These are phyloP conservation scores for Nelumbo lutea DNA, from an alignment of 164 flowering plant species.

Conservation along the genomic window DNA sequence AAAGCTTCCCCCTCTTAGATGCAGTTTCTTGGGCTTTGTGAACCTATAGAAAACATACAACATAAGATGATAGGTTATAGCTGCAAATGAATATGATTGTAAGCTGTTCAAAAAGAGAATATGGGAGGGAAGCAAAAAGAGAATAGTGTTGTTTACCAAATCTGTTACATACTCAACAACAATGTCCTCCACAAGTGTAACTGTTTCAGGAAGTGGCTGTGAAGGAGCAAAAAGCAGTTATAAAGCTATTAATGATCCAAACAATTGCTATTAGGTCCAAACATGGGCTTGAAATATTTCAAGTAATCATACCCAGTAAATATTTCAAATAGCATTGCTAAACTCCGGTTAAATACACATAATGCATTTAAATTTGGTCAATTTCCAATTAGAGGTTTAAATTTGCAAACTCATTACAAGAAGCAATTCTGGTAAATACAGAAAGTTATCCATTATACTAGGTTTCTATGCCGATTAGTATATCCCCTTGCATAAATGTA, in stretches of 20 bases:
- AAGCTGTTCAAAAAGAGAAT: too few species aligned
- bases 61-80: background rate
- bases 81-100: background rate
- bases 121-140: background rate
- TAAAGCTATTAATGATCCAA: background rate
- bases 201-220: conserved; percentile 93
- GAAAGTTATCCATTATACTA: too few species aligned
- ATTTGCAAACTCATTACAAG: too few species aligned
- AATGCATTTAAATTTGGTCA: too few species aligned
- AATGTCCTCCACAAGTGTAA: conserved; percentile 87
- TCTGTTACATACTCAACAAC: conserved; percentile 90
- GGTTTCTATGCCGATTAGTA: too few species aligned
- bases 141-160: conserved; percentile 40
- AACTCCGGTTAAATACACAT: too few species aligned
- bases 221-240: conserved; percentile 3
- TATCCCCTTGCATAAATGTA: too few species aligned
- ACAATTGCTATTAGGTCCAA: too few species aligned
- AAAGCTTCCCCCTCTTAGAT: conserved; percentile 78
- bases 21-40: conserved; percentile 88
- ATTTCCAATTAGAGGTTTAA: too few species aligned
- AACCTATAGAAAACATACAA: conserved; percentile 34
- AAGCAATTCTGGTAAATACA: too few species aligned
- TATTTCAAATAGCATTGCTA: too few species aligned
- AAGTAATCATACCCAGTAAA: too few species aligned
- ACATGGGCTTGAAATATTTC: background rate